Evolutionary conservation across 2,329 filamentous ascomycete genomes (phyloP).

Genomic region (Aspergillus sp.): DNA sequence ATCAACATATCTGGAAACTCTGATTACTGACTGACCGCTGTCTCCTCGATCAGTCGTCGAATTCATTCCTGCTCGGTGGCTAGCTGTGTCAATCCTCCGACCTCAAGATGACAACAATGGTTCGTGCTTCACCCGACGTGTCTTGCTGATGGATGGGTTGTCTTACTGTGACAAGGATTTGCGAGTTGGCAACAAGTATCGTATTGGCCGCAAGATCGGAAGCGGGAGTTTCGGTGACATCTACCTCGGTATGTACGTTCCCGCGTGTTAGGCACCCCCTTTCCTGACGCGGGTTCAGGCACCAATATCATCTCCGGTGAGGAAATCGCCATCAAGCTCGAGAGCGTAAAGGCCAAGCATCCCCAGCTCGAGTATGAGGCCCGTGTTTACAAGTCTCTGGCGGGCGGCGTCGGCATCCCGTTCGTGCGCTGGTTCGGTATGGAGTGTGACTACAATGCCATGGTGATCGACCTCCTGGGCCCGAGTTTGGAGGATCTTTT

Average conservation of each 20-base stretch:
- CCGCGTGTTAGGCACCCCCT: neutral
- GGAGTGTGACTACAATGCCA: constrained; percentile 99
- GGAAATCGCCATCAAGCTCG: constrained; percentile 99
- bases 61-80: constrained; percentile 14
- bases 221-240: constrained; percentile 97
- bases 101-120: constrained; percentile 32
- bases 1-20: neutral
- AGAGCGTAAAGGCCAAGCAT: constrained; percentile 99
- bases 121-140: constrained; percentile 12
- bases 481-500: constrained; percentile 95
- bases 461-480: constrained; percentile 95
- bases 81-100: constrained; percentile 18
- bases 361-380: constrained; percentile 98
- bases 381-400: constrained; percentile 75
- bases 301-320: constrained; percentile 99
- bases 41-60: constrained; percentile 6
- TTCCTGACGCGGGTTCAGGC: constrained; percentile 42
- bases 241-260: constrained; percentile 59
- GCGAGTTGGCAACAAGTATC: constrained; percentile 98
- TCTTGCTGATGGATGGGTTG: constrained; percentile 2
- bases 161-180: constrained; percentile 65
- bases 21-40: constrained; percentile 6
- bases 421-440: constrained; percentile 99
- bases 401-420: constrained; percentile 92
- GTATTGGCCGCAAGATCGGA: constrained; percentile 97